Evolutionary conservation across 2,329 filamentous ascomycete species (phyloP).

Genomic region (Paecilomyces fulvus): DNA sequence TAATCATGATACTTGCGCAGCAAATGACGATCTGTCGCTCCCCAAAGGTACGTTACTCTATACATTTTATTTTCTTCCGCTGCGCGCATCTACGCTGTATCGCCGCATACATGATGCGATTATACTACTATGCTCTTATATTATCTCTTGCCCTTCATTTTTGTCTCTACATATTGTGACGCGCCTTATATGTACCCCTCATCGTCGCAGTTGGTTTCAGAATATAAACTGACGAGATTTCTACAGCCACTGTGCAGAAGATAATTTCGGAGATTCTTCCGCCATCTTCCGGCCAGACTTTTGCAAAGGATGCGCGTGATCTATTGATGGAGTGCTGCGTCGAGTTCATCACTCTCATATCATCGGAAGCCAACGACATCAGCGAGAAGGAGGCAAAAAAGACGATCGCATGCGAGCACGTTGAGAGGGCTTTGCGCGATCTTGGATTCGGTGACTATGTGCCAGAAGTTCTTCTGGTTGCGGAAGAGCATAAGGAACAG

Average conservation of each 20-base stretch:
- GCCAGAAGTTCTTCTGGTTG: slow-evolving; percentile 74
- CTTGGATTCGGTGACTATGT: slow-evolving; percentile 92
- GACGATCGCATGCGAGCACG: slow-evolving; percentile 96
- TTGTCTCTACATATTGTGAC: neutral
- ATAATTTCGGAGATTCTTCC: slow-evolving; percentile 93
- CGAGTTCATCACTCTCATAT: slow-evolving; percentile 96
- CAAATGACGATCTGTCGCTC: slow-evolving; percentile 52
- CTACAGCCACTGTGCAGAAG: slow-evolving; percentile 59
- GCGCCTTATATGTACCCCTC: neutral
- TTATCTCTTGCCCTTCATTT: neutral
- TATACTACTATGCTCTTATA: neutral
- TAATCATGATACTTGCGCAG: slow-evolving; percentile 19
- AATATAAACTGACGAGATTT: neutral
- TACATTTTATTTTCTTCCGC: neutral
- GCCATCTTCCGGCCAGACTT: slow-evolving; percentile 66
- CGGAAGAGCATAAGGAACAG: slow-evolving; percentile 83
- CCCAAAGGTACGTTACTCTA: slow-evolving; percentile 42
- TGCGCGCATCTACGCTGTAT: neutral
- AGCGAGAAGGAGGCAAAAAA: slow-evolving; percentile 98
- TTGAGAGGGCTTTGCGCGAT: slow-evolving; percentile 86
- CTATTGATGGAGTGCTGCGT: slow-evolving; percentile 97
- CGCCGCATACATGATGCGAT: neutral
- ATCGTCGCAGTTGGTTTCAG: neutral
- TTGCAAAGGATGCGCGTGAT: slow-evolving; percentile 91
- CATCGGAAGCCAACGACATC: slow-evolving; percentile 98